phyloP scores from a whole-genome alignment of 1,284 basidiomycete species.

The Rhodotorula sp. region DNA sequence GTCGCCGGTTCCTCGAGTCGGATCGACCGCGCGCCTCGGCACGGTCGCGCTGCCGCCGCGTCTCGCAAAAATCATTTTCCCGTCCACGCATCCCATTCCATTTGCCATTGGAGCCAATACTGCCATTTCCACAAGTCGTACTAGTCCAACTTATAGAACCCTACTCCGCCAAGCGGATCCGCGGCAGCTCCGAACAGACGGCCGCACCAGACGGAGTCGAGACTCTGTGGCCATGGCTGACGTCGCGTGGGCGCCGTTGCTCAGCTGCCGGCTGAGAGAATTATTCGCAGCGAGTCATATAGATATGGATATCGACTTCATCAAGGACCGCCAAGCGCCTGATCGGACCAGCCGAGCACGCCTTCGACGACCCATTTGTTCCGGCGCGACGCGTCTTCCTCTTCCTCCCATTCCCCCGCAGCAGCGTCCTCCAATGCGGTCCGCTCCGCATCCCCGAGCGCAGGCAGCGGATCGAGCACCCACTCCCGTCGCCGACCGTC shows the following conservation, averaged over 20 bases:
- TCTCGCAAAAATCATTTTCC: background rate
- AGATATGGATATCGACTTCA: background rate
- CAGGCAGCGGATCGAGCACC: constrained; percentile 9
- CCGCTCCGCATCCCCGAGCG: background rate
- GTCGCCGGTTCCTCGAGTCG: background rate
- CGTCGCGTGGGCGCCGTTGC: too few species aligned
- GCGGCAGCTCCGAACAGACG: too few species aligned
- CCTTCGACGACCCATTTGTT: constrained; percentile 34
- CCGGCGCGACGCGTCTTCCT: constrained; percentile 18
- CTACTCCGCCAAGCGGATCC: background rate
- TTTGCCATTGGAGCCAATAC: too few species aligned
- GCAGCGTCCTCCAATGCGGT: background rate
- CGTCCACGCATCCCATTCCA: background rate
- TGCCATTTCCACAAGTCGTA: too few species aligned
- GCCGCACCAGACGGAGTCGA: too few species aligned
- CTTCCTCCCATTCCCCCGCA: constrained; percentile 13
- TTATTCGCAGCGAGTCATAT: too few species aligned
- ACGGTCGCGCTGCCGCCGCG: background rate
- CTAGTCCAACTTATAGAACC: background rate
- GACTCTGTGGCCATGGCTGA: background rate
- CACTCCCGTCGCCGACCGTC: constrained; percentile 9
- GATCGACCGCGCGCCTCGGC: too few species aligned
- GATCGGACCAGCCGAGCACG: constrained; percentile 16
- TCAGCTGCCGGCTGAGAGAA: too few species aligned
- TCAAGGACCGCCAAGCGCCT: background rate